phyloP scores from a whole-genome alignment of 768 basidiomycete species.

The Podaxis rugospora region DNA sequence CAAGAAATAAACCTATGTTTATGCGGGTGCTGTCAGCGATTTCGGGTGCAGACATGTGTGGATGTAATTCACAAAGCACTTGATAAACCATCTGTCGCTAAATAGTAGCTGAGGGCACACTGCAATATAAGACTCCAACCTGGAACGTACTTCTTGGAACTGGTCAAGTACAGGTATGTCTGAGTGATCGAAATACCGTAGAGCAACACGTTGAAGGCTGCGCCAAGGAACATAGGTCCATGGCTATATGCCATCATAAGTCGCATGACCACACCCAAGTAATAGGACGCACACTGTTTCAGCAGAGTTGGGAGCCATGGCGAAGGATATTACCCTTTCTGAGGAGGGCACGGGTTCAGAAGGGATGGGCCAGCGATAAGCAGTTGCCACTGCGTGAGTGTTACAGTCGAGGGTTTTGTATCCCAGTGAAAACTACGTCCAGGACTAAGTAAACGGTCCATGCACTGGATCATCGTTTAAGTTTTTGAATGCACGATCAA shows the following conservation, averaged over 20 bases:
- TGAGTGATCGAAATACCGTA: conserved; percentile 50
- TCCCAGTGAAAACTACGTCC: not conserved
- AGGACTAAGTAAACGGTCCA: not conserved
- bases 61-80: conserved; percentile 32
- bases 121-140: no score
- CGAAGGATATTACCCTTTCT: not conserved
- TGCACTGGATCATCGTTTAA: not conserved
- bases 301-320: conserved; percentile 17
- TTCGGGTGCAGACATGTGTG: not conserved
- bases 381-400: not conserved
- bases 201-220: conserved; percentile 41
- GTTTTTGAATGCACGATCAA: not conserved
- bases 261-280: not conserved
- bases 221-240: conserved; percentile 46
- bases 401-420: conserved; percentile 6
- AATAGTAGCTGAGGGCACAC: no score
- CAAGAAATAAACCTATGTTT: conserved; percentile 35
- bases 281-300: conserved; percentile 27
- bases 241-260: conserved; percentile 26
- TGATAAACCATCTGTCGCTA: conserved; percentile 45
- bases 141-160: conserved; percentile 25
- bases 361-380: not conserved
- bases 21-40: not conserved
- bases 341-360: not conserved
- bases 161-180: conserved; percentile 42